Evolutionary conservation across 495 filamentous ascomycete genomes (phyloP), one percentile per base, ranked within the genome.

Genomic region (Penicillium samsonianum): DNA sequence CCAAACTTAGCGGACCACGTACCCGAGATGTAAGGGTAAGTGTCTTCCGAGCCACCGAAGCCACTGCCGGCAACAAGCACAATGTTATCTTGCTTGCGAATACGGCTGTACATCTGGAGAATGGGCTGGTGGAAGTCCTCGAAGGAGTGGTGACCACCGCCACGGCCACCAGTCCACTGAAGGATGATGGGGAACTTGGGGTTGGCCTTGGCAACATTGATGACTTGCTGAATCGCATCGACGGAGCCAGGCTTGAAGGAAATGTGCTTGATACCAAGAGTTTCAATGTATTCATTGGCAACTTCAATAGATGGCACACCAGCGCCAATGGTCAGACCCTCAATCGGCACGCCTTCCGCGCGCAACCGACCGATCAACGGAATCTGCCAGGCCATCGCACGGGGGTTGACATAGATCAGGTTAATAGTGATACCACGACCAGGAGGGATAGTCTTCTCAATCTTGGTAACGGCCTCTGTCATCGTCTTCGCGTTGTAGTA

Each of bases 301-400:
- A 79, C 67, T n/a, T 79, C 76, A 12, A 73, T 67, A 2, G 78
- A 80, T n/a, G 78, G 78, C 1, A 81, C 76, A 45, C 78, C 78
- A 1, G 78, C 78, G 51, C 78, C 78, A 30, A 81, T 74, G 33
- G 78, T 79, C 35, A 98, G 80, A 65, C 94, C 94, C 64, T 98
- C 91, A 57, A 98, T 90, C 5, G 94, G 94, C 33, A 95, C 85
- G 60, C 94, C 94, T 53, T 96, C 90, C 14, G 89, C 82, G 44
- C 93, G 84, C 40, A 98, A 80, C 57, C 89, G 85, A 46, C 84
- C 89, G 58, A 98, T 85, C 26, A 98, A 78, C 44, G 94, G 92
- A 46, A 98, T 96, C 72, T 98, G 94, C 94, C 94, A 98, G 26
- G 79, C 89, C 93, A 98, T 98, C 31, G 93, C 92, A 51, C 89